Evolutionary conservation across 2,329 filamentous ascomycete species (phyloP).

Genomic region (Graphilbum ipis-grandicollis): DNA sequence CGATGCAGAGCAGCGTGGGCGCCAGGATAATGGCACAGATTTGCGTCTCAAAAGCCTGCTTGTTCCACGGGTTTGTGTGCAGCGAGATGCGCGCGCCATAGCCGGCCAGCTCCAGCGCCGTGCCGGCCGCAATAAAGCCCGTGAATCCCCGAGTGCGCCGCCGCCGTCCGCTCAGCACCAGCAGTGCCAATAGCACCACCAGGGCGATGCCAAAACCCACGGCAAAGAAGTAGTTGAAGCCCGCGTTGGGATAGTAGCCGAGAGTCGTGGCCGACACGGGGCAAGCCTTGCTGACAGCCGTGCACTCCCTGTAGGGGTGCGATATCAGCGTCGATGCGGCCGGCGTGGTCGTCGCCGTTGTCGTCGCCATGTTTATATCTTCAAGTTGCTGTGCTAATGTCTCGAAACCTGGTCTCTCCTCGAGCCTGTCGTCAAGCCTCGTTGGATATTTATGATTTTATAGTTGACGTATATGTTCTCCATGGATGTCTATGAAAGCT

Average conservation of each 20-base stretch:
- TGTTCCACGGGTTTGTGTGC: slow-evolving; percentile 35
- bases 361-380: not conserved
- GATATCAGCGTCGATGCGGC: not conserved
- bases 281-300: slow-evolving; percentile 23
- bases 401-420: too few species aligned
- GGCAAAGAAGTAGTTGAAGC: slow-evolving; percentile 36
- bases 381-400: too few species aligned
- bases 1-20: slow-evolving; percentile 43
- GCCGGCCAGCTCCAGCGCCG: slow-evolving; percentile 33
- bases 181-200: slow-evolving; percentile 18
- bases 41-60: slow-evolving; percentile 36
- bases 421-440: too few species aligned
- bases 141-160: slow-evolving; percentile 39
- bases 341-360: not conserved
- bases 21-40: slow-evolving; percentile 41
- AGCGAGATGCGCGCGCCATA: slow-evolving; percentile 35
- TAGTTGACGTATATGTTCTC: too few species aligned
- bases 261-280: slow-evolving; percentile 34
- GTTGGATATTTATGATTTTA: too few species aligned
- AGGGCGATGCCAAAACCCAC: slow-evolving; percentile 27
- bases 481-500: too few species aligned
- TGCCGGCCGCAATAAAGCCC: slow-evolving; percentile 28
- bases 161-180: slow-evolving; percentile 21
- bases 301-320: slow-evolving; percentile 16
- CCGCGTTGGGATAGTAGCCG: slow-evolving; percentile 38